Conservation (phyloP, 2,329 filamentous ascomycete genomes). For the Aspergillus phoenicis region DNA sequence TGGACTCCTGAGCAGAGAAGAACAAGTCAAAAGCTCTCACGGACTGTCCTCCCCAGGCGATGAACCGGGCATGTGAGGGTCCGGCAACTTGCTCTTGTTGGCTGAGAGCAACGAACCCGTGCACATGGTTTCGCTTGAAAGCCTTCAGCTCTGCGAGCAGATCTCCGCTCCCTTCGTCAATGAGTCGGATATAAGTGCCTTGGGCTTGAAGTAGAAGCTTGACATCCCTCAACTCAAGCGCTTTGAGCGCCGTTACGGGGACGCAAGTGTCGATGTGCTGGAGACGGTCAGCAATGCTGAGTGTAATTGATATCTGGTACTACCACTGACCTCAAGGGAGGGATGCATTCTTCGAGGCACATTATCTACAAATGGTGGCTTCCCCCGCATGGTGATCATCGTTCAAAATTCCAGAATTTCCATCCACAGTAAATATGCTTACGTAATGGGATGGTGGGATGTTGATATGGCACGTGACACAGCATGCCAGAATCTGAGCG, state of each 20-base stretch:
- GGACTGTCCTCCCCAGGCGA: slow-evolving; percentile 72
- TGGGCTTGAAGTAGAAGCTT: slow-evolving; percentile 43
- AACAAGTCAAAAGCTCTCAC: slow-evolving; percentile 48
- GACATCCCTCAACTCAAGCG: slow-evolving; percentile 29
- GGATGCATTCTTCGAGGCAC: slow-evolving; percentile 29
- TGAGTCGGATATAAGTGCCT: slow-evolving; percentile 39
- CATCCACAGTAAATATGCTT: slow-evolving; percentile 20
- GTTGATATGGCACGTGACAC: slow-evolving; percentile 26
- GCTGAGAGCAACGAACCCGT: slow-evolving; percentile 39
- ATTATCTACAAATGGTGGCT: slow-evolving; percentile 15
- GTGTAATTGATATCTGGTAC: not conserved
- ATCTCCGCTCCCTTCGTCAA: slow-evolving; percentile 36
- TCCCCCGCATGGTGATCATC: slow-evolving; percentile 21
- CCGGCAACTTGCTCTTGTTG: slow-evolving; percentile 21
- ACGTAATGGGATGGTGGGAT: slow-evolving; percentile 18
- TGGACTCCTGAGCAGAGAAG: slow-evolving; percentile 27
- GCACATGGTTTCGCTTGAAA: slow-evolving; percentile 43
- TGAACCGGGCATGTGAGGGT: slow-evolving; percentile 28
- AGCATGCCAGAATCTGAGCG: not conserved
- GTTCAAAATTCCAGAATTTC: slow-evolving; percentile 22
- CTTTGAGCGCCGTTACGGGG: slow-evolving; percentile 46
- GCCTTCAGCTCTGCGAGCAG: slow-evolving; percentile 32
- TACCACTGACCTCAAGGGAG: slow-evolving; percentile 35
- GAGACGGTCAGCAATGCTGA: slow-evolving; percentile 25
- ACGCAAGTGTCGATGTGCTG: slow-evolving; percentile 48